Percentiles rank a stretch among this genome's conserved stretches.
These are phyloP conservation scores for Ophiocordyceps robertsii DNA, from an alignment of 2,329 filamentous ascomycete species.

Conservation along the genomic window DNA sequence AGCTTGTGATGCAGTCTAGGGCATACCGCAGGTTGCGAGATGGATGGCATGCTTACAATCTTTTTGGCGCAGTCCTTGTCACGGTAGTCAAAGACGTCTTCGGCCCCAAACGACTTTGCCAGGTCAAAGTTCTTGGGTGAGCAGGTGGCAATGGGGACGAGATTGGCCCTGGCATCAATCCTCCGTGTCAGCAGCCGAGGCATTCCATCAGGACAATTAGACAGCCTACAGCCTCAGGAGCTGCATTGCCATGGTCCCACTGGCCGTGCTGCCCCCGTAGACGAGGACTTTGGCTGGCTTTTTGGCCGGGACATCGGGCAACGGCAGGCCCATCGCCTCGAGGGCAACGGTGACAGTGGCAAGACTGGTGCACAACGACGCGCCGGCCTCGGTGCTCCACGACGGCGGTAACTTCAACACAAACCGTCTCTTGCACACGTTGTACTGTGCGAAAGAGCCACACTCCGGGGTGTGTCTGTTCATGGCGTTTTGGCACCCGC, in stretches of 20 bases:
- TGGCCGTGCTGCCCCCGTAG: not conserved
- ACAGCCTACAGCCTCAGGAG: not conserved
- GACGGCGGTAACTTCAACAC: too few species aligned
- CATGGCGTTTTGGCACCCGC: not conserved
- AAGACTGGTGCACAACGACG: too few species aligned
- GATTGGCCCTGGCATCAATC: not conserved
- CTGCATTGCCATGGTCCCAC: not conserved
- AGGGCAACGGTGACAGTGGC: not conserved
- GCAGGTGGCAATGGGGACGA: slow-evolving; percentile 22
- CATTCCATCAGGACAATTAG: not conserved
- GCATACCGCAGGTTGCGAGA: too few species aligned
- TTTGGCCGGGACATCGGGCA: not conserved
- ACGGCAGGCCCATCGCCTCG: not conserved
- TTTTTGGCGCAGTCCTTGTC: not conserved
- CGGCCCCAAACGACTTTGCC: slow-evolving; percentile 27
- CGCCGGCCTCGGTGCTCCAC: too few species aligned
- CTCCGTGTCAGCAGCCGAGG: not conserved
- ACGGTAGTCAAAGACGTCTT: slow-evolving; percentile 31
- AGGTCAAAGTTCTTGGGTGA: slow-evolving; percentile 24
- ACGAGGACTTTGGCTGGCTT: not conserved
- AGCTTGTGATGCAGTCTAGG: too few species aligned
- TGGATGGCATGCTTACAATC: not conserved
- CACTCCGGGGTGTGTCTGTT: not conserved
- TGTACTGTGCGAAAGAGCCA: not conserved
- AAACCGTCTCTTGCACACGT: too few species aligned